Base-by-base conservation (phyloP, 345 rosid species). In the Firmiana major region DNA sequence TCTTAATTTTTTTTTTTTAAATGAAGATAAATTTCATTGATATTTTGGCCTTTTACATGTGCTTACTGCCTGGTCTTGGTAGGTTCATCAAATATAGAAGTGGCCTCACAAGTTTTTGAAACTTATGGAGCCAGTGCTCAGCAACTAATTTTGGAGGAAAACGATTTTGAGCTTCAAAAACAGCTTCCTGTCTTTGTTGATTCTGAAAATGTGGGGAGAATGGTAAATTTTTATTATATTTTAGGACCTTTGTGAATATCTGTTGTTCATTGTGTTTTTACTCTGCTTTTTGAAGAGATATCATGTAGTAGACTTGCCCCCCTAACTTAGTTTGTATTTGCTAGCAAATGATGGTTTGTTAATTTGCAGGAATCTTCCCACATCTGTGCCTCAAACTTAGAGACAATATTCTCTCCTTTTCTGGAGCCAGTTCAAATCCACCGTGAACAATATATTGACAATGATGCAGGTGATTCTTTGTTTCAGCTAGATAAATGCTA, bases 321-420 rank as follows among this genome's bases (percentile, higher is more conserved):
- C 45, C 9, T 49, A 11, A 31, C 43, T 21, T 63, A 2, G 46
- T 31, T 63, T n/a, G 31, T 58, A 36, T 58, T 48, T n/a, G 8
- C 31, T 13, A 40, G 73, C 13, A 17, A 40, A 72, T 71, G 36
- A 58, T 28, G 49, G 45, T 51, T 49, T 31, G 26, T 73, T 77
- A 15, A 55, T 71, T 78, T 80, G 76, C 83, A 90, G 94, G 94
- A 88, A 63, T 60, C 83, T 65, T 62, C 81, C 64, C 78, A 76
- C 77, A 60, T 82, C 45, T 80, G 83, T 64, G 45, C 85, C 79
- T 81, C 93, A 63, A 85, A 85, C 84, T 81, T 87, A 54, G 97
- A 89, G 80, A 94, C 96, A 46, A 92, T 94, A 69, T 94, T 94
- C 85, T 94, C 98, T 68, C 97, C 96, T 75, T 79, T 85, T 84